Conservation (phyloP, 495 filamentous ascomycete species). For the Xanthoparmelia taractica region DNA sequence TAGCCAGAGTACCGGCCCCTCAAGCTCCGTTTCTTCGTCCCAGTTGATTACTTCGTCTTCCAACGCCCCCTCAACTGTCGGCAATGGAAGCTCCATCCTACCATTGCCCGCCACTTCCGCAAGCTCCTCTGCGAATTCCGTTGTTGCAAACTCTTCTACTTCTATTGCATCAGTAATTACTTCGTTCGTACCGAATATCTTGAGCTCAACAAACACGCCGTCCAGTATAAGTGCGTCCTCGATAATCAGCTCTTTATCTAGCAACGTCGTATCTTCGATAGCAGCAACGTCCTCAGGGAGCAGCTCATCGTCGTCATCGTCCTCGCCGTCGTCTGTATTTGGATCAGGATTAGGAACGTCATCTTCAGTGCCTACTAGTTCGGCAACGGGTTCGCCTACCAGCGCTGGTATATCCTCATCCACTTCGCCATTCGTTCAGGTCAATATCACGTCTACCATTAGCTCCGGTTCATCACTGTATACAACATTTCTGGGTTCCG, state of each 20-base stretch:
- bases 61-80: background rate
- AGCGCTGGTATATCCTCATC: background rate
- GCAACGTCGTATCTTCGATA: background rate
- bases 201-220: background rate
- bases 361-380: background rate
- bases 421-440: background rate
- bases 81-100: background rate
- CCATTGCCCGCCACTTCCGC: background rate
- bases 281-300: background rate
- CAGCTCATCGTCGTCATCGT: background rate
- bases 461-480: background rate
- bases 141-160: background rate
- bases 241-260: background rate
- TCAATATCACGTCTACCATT: background rate
- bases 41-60: background rate
- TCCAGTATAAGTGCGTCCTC: background rate
- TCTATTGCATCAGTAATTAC: background rate
- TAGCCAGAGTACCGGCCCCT: background rate
- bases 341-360: no score
- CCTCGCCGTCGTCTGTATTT: no score
- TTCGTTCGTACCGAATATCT: background rate
- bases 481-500: background rate
- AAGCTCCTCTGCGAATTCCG: background rate
- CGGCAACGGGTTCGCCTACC: background rate
- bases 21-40: background rate